Conservation (phyloP, 1,139 yeast genomes). For the Sugiyamaella xylanicola region DNA sequence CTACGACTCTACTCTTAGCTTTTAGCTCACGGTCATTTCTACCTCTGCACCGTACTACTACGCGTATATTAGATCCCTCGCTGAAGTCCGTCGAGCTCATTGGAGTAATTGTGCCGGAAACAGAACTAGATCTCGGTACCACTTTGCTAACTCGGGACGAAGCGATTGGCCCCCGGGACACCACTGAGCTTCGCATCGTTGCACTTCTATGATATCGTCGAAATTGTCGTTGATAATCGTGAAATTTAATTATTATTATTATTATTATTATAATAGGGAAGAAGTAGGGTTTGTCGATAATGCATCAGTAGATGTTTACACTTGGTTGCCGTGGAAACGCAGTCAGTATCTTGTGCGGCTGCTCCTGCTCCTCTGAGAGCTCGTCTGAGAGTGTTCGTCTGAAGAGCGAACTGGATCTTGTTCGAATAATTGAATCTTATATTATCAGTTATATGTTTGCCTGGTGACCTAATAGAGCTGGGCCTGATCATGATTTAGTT, state of each 20-base stretch:
- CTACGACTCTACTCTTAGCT: slow-evolving; percentile 73
- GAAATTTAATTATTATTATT: not conserved
- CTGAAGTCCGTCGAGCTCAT: not conserved
- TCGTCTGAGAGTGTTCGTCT: no score
- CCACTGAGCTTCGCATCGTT: slow-evolving; percentile 11
- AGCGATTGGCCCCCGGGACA: slow-evolving; percentile 1
- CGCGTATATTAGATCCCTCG: slow-evolving; percentile 60
- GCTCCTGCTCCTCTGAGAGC: no score
- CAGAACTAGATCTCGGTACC: not conserved
- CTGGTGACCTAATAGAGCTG: no score
- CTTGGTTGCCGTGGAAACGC: slow-evolving; percentile 1
- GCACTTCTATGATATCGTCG: not conserved
- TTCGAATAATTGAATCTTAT: no score
- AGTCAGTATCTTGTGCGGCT: no score
- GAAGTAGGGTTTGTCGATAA: slow-evolving; percentile 1
- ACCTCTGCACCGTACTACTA: slow-evolving; percentile 86
- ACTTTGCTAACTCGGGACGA: not conserved
- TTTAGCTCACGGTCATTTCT: slow-evolving; percentile 70
- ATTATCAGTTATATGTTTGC: no score
- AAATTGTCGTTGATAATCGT: not conserved
- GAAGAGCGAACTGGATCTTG: no score
- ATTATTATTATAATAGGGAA: no score
- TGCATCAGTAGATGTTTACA: slow-evolving; percentile 3
- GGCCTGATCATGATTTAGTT: no score
- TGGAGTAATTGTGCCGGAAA: not conserved